Base-by-base conservation (phyloP, 352 stramenopile genomes). In the Phytopythium ostracodes region DNA sequence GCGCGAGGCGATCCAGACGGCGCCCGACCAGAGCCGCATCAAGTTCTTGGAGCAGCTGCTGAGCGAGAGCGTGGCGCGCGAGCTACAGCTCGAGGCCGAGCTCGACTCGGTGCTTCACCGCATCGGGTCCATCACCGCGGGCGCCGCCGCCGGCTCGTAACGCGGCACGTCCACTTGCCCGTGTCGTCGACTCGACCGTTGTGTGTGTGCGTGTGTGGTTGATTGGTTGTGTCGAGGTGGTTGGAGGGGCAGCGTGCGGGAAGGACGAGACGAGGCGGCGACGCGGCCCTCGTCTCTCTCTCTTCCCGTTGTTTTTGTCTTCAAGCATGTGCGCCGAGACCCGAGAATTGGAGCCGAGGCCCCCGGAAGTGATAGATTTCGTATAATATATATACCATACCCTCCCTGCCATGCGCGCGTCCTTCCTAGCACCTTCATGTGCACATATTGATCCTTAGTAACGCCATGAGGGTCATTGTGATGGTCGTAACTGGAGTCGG, bases 1-100 rank as follows among this genome's bases (percentile, higher is more conserved):
- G 52, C 84, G 86, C 22, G 86, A 95, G 42, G 79, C 84, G 14
- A 71, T 95, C 47, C 69, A 83, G 50, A 77, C 89, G 64, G 82
- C 82, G 7, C 84, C 86, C 0, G 84, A 93, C 57, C 80, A 92
- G 67, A 92, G 76, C 58, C 87, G 84, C 36, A 92, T 96, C 69
- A 93, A 93, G 75, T 96, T 93, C 58, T 62, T 96, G 53, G 84
- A 96, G 66, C 83, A 96, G 64, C 59, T 96, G 46, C 63, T 96
- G 24, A 89, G 77, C 31, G 84, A 96, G 57, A 94, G 84, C 58
- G 75, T 96, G 6, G 87, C 84, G 38, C 82, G 87, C 31, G 87
- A 96, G 66, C 65, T 96, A 51, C 84, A 94, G 61, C 72, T 96
- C 5, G 87, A 96, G 44, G 80, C 82, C 8, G 82, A 95, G 56